Percentiles rank a stretch among this genome's conserved stretches.
Evolutionary conservation across 2,329 filamentous ascomycete genomes (phyloP).

Genomic region (Microdochium bolleyi): DNA sequence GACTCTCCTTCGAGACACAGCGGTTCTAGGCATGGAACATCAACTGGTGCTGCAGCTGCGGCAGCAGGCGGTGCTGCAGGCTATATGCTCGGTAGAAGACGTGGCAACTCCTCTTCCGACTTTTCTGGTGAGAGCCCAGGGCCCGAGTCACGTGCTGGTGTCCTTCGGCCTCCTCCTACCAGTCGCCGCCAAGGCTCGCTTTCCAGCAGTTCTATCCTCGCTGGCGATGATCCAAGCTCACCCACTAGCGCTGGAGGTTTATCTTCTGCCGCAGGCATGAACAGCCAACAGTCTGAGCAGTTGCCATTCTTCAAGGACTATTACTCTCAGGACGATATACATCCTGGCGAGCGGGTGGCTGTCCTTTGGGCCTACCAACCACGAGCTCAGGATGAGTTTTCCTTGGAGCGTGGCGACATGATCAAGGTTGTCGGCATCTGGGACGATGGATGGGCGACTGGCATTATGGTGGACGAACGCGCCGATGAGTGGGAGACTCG

Average conservation of each 20-base stretch:
- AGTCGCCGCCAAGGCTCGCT: slow-evolving; percentile 77
- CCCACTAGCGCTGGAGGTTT: slow-evolving; percentile 65
- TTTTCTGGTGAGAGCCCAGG: slow-evolving; percentile 64
- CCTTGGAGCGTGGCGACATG: slow-evolving; percentile 93
- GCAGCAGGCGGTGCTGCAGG: slow-evolving; percentile 38
- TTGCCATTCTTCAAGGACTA: slow-evolving; percentile 97
- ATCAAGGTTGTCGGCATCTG: slow-evolving; percentile 96
- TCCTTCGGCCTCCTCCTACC: slow-evolving; percentile 50
- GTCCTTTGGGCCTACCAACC: slow-evolving; percentile 97
- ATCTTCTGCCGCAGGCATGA: slow-evolving; percentile 76
- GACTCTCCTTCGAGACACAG: slow-evolving; percentile 49
- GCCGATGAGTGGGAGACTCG: slow-evolving; percentile 85
- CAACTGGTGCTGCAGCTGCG: slow-evolving; percentile 31
- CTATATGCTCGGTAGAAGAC: slow-evolving; percentile 35
- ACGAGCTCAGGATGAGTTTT: slow-evolving; percentile 85
- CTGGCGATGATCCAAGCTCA: slow-evolving; percentile 62
- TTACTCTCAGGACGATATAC: slow-evolving; percentile 94
- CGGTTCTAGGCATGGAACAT: slow-evolving; percentile 20
- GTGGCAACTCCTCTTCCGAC: slow-evolving; percentile 60
- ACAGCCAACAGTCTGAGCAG: slow-evolving; percentile 91
- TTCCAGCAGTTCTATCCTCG: slow-evolving; percentile 74
- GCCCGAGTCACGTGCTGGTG: slow-evolving; percentile 51
- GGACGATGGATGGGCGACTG: slow-evolving; percentile 98
- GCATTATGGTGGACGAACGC: slow-evolving; percentile 70
- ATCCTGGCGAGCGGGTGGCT: slow-evolving; percentile 81